Evolutionary conservation across 176 grass and related monocot species (phyloP), one percentile per base, ranked within the genome.

Genomic region (Oryza brachyantha): DNA sequence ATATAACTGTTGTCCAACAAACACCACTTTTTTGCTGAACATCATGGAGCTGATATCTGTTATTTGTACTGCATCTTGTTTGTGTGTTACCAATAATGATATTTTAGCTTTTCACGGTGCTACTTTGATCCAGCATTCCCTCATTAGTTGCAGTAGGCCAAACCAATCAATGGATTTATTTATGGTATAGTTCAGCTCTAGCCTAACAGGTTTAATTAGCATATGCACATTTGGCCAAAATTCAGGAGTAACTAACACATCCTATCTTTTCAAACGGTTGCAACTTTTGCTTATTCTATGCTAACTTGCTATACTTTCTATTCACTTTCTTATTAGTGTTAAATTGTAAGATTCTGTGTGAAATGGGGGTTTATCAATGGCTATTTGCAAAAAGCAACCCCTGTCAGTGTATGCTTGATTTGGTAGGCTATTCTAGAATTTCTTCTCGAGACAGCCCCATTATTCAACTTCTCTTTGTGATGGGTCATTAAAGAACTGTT

Each of bases 31-130:
- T 41, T 25, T 26, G 22, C 39, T 45, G 1, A 7, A 79, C 32
- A 35, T 24, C 17, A 8, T 50, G 46, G 46, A 50, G 46, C 17
- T 72, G 10, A 19, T 72, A 46, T 45, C 37, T 61, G 21, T 25
- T 41, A 21, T 60, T 72, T 72, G 68, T 82, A 35, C 7, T 28
- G 39, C n/a, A 82, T 37, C 59, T 73, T 41, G 13, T 43, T 64
- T 73, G 22, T 81, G 29, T 32, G 16, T 50, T 5, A 50, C 16
- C 46, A 6, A 7, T 21, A 50, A 26, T n/a, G 13, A 6, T 5
- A 73, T 60, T 64, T 37, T 13, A 73, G 61, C 37, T 40, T 65
- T 48, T 48, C 10, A 61, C 17, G 69, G 19, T 72, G 79, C 55
- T 61, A 64, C 29, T 19, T 81, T 64, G 13, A 73, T 81, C 42